Percentiles rank a stretch among this genome's conserved stretches.
These are phyloP conservation scores for Cynara cardunculus DNA, from an alignment of 129 eudicot genomes.

Conservation along the genomic window DNA sequence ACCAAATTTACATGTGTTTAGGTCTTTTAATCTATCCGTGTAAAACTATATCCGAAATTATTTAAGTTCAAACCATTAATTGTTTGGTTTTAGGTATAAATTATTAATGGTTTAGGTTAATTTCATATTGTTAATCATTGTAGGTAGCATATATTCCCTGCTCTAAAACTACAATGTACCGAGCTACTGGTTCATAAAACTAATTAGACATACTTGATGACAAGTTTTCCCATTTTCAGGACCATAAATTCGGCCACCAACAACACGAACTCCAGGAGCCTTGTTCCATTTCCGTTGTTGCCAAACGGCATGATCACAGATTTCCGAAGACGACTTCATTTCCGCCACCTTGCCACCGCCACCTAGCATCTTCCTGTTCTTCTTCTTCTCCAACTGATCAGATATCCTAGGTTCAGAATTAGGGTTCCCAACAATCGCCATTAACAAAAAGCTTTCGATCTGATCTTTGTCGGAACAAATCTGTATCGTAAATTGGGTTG, in stretches of 20 bases:
- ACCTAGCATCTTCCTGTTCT: not conserved
- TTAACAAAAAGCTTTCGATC: not conserved
- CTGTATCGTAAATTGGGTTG: not conserved
- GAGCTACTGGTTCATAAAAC: not conserved
- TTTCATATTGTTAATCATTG: too few species aligned
- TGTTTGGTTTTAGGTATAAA: too few species aligned
- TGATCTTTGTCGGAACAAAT: not conserved
- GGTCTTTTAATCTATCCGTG: too few species aligned
- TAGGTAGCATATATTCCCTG: too few species aligned
- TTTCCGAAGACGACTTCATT: not conserved
- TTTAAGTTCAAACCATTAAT: too few species aligned
- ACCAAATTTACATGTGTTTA: too few species aligned
- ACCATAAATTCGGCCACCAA: slow-evolving; percentile 49
- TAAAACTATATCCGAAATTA: too few species aligned
- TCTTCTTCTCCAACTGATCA: not conserved
- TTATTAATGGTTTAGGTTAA: too few species aligned
- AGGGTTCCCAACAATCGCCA: not conserved
- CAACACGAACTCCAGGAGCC: slow-evolving; percentile 36
- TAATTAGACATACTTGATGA: slow-evolving; percentile 43
- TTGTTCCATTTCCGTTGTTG: slow-evolving; percentile 35
- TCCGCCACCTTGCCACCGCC: not conserved
- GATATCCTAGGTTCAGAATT: not conserved
- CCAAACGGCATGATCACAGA: not conserved
- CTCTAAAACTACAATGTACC: not conserved
- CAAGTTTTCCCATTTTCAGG: slow-evolving; percentile 54